phyloP scores from a whole-genome alignment of 2,329 filamentous ascomycete genomes.

The Sporothrix mexicana region DNA sequence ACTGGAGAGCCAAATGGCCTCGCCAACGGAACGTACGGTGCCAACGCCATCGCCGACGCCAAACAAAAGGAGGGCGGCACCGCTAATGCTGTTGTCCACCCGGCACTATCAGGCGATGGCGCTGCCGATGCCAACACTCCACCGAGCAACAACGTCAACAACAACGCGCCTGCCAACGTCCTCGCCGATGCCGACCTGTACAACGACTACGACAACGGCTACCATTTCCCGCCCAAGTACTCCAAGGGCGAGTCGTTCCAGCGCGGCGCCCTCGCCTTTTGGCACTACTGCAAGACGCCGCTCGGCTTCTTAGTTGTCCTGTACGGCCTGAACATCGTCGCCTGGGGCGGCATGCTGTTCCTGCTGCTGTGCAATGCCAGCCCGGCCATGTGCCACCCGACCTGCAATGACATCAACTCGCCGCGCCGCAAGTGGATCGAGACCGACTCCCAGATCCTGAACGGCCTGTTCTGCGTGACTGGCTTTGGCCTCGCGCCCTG shows the following conservation, averaged over 20 bases:
- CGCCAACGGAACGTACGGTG: constrained; percentile 22
- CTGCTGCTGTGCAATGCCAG: constrained; percentile 77
- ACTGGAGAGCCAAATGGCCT: background rate
- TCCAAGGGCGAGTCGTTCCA: constrained; percentile 63
- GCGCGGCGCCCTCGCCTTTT: constrained; percentile 66
- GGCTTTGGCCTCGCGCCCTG: constrained; percentile 84
- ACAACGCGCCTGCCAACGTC: background rate
- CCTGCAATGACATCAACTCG: constrained; percentile 74
- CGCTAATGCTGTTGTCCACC: background rate
- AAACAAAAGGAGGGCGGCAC: background rate
- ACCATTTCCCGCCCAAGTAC: constrained; percentile 68
- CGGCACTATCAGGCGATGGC: constrained; percentile 23
- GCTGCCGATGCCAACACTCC: background rate
- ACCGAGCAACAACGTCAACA: background rate
- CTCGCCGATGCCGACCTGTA: constrained; percentile 19
- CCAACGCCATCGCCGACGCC: background rate
- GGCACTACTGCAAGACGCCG: constrained; percentile 75
- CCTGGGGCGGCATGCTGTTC: constrained; percentile 92
- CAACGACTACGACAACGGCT: constrained; percentile 64
- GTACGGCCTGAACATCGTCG: constrained; percentile 82
- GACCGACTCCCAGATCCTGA: constrained; percentile 81
- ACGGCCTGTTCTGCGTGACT: constrained; percentile 84
- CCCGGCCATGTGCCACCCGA: constrained; percentile 73
- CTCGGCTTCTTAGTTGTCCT: constrained; percentile 77
- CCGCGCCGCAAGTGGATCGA: constrained; percentile 86